Percentiles rank a stretch among this genome's conserved stretches.
Evolutionary conservation across 345 rosid species (phyloP).

Genomic region (Zanthoxylum bungeanum): DNA sequence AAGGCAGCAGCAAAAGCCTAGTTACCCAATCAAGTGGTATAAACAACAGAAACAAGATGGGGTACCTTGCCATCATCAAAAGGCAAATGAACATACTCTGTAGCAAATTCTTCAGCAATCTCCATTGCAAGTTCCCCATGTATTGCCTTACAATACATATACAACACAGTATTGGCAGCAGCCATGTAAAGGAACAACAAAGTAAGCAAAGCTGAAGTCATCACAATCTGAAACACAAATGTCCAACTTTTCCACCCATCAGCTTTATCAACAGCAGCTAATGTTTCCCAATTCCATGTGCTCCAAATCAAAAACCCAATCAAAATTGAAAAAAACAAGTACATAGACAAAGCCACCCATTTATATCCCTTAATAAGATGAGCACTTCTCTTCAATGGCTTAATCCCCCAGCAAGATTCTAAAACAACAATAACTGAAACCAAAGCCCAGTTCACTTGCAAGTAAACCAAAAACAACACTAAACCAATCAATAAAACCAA

Average conservation of each 20-base stretch:
- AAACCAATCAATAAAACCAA: slow-evolving; percentile 13
- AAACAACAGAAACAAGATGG: slow-evolving; percentile 60
- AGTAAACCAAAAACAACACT: slow-evolving; percentile 18
- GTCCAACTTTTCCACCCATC: slow-evolving; percentile 42
- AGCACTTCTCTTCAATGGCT: slow-evolving; percentile 58
- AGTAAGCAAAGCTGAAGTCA: slow-evolving; percentile 32
- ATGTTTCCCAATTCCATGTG: slow-evolving; percentile 15
- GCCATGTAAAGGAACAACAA: slow-evolving; percentile 31
- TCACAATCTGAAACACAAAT: slow-evolving; percentile 46
- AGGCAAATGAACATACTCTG: slow-evolving; percentile 71
- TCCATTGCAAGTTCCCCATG: slow-evolving; percentile 70
- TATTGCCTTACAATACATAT: slow-evolving; percentile 62
- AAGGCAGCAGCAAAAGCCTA: too few relatives aligned
- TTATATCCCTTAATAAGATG: slow-evolving; percentile 47
- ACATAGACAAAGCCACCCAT: slow-evolving; percentile 34
- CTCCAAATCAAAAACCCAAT: slow-evolving; percentile 28
- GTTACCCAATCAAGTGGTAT: too few relatives aligned
- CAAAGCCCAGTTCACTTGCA: slow-evolving; percentile 51
- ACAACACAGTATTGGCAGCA: slow-evolving; percentile 57
- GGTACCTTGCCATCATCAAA: slow-evolving; percentile 71
- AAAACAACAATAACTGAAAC: slow-evolving; percentile 52
- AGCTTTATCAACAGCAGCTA: slow-evolving; percentile 9
- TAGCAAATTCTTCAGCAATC: slow-evolving; percentile 69
- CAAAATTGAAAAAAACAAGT: slow-evolving; percentile 26
- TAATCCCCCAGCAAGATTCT: slow-evolving; percentile 65